phyloP scores from a whole-genome alignment of 805 yeast species.

The Yarrowia sp. region DNA sequence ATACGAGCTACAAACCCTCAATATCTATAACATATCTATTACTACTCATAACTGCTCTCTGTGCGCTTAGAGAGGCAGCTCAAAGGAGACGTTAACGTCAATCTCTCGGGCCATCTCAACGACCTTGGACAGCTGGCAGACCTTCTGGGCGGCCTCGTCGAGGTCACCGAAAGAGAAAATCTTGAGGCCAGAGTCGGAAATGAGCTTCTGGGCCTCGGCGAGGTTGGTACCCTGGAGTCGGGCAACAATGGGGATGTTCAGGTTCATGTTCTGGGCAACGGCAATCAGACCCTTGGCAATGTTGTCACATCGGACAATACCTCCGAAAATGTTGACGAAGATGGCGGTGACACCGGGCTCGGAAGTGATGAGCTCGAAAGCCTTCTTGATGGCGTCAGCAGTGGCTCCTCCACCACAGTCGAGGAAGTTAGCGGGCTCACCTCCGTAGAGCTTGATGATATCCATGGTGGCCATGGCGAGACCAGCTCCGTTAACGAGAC shows the following conservation, averaged over 20 bases:
- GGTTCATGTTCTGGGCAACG: slow-evolving; percentile 87
- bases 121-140: slow-evolving; percentile 66
- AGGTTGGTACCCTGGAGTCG: slow-evolving; percentile 98
- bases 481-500: slow-evolving; percentile 99
- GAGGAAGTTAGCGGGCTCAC: slow-evolving; percentile 97
- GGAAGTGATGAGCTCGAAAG: slow-evolving; percentile 86
- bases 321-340: slow-evolving; percentile 98
- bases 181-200: slow-evolving; percentile 85
- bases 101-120: slow-evolving; percentile 49
- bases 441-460: slow-evolving; percentile 96
- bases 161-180: slow-evolving; percentile 87
- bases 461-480: slow-evolving; percentile 99
- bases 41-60: slow-evolving; percentile 11
- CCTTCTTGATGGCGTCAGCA: slow-evolving; percentile 95
- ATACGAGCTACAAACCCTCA: no score
- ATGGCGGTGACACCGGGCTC: slow-evolving; percentile 90
- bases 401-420: slow-evolving; percentile 99
- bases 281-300: slow-evolving; percentile 97
- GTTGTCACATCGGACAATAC: slow-evolving; percentile 98
- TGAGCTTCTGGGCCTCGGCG: slow-evolving; percentile 82
- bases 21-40: slow-evolving; percentile 25
- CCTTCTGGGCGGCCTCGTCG: slow-evolving; percentile 96
- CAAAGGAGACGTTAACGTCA: slow-evolving; percentile 51
- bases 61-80: slow-evolving; percentile 44
- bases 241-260: slow-evolving; percentile 92